Conservation (phyloP, 2,329 filamentous ascomycete genomes). For the Didymella glomerata region DNA sequence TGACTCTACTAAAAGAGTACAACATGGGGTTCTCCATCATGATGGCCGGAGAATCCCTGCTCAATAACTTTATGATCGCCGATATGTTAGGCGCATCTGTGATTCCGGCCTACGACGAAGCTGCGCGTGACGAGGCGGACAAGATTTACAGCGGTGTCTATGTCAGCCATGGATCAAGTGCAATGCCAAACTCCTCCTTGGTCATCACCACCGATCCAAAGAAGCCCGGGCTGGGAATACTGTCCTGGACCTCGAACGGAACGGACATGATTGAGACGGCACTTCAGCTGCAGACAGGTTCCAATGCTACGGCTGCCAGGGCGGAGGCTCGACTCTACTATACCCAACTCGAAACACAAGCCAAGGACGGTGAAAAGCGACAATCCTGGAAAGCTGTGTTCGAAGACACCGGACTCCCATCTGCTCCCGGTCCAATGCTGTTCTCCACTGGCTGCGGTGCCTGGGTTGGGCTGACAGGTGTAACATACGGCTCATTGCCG, state of each 20-base stretch:
- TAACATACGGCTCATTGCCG: constrained; percentile 35
- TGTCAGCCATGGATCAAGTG: constrained; percentile 17
- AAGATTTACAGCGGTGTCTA: constrained; percentile 40
- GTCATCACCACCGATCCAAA: constrained; percentile 36
- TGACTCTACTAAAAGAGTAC: constrained; percentile 56
- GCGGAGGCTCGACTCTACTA: constrained; percentile 35
- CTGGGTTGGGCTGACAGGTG: constrained; percentile 35
- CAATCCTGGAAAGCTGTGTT: constrained; percentile 36
- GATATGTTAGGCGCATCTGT: constrained; percentile 26
- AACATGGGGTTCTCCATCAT: constrained; percentile 55
- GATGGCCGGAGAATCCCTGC: constrained; percentile 40
- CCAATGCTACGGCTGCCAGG: constrained; percentile 1
- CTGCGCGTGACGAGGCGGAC: constrained; percentile 41
- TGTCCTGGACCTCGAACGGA: constrained; percentile 44
- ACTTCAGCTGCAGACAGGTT: constrained; percentile 25
- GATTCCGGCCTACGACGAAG: constrained; percentile 37
- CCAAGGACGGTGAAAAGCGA: constrained; percentile 21
- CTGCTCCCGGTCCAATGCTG: constrained; percentile 23
- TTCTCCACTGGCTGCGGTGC: constrained; percentile 35
- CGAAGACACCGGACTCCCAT: constrained; percentile 31
- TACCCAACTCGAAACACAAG: constrained; percentile 29
- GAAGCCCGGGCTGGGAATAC: constrained; percentile 42
- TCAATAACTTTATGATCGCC: constrained; percentile 17
- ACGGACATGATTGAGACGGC: constrained; percentile 40
- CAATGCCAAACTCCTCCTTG: constrained; percentile 36